A percentile compares a stretch with the other conserved stretches of the same genome.
Conservation (phyloP, 768 basidiomycete genomes). For the Mycena vitilis region DNA sequence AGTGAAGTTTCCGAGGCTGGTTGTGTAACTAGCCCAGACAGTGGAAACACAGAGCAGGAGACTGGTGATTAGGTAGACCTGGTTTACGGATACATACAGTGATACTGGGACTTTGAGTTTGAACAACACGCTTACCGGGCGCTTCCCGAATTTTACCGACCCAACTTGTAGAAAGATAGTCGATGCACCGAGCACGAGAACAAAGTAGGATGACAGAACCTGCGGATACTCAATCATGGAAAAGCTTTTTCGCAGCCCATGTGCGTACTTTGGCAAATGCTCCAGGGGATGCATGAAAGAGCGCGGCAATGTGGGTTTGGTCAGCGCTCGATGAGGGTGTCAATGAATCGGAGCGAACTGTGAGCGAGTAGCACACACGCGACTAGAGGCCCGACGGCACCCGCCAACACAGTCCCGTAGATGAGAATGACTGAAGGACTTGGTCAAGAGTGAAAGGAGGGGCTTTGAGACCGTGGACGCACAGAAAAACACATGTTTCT, state of each 20-base stretch:
- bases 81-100: not conserved
- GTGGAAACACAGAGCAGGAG: slow-evolving; percentile 27
- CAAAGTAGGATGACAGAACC: slow-evolving; percentile 18
- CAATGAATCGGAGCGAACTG: not conserved
- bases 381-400: slow-evolving; percentile 27
- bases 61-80: slow-evolving; percentile 29
- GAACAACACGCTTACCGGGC: not conserved
- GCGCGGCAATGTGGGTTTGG: slow-evolving; percentile 14
- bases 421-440: slow-evolving; percentile 18
- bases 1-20: slow-evolving; percentile 18
- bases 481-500: slow-evolving; percentile 30
- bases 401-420: slow-evolving; percentile 21
- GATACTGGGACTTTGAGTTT: not conserved
- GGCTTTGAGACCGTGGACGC: not conserved
- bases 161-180: slow-evolving; percentile 25
- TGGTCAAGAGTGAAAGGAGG: not conserved
- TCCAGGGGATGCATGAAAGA: not conserved
- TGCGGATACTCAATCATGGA: not conserved
- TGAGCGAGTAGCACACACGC: slow-evolving; percentile 8
- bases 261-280: slow-evolving; percentile 9
- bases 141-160: slow-evolving; percentile 27
- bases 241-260: not conserved
- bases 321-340: not conserved
- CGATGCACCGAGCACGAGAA: slow-evolving; percentile 22
- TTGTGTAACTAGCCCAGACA: slow-evolving; percentile 27